A percentile compares a stretch with the other conserved stretches of the same genome.
Evolutionary conservation across 345 rosid species (phyloP).

Genomic region (Populus alba): DNA sequence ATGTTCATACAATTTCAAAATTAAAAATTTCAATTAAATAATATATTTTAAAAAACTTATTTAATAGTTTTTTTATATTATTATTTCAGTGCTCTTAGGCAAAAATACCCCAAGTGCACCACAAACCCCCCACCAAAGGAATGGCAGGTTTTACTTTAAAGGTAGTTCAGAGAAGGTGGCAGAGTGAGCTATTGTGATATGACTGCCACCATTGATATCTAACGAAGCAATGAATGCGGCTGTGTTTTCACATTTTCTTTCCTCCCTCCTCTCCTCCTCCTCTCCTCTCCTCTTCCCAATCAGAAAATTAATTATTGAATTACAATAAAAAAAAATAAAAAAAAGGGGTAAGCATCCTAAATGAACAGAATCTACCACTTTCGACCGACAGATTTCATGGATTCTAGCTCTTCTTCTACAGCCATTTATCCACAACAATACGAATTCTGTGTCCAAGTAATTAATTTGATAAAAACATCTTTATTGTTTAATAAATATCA

Average conservation of each 20-base stretch:
- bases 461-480: no score
- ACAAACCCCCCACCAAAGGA: no score
- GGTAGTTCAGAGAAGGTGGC: slow-evolving; percentile 5
- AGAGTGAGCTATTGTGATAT: background rate
- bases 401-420: background rate
- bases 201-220: slow-evolving; percentile 15
- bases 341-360: slow-evolving; percentile 31
- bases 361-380: slow-evolving; percentile 38
- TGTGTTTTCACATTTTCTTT: background rate
- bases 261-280: background rate
- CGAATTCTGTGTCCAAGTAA: no score
- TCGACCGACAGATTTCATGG: background rate
- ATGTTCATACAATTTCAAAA: no score
- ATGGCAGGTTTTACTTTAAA: no score
- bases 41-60: no score
- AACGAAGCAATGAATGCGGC: background rate
- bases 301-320: background rate
- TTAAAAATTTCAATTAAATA: no score
- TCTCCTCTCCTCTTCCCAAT: background rate
- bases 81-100: no score
- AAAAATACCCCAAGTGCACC: no score
- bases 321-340: background rate
- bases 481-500: no score
- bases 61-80: no score
- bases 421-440: no score